phyloP scores from a whole-genome alignment of 306 rosid species.

The Glycine latifolia region DNA sequence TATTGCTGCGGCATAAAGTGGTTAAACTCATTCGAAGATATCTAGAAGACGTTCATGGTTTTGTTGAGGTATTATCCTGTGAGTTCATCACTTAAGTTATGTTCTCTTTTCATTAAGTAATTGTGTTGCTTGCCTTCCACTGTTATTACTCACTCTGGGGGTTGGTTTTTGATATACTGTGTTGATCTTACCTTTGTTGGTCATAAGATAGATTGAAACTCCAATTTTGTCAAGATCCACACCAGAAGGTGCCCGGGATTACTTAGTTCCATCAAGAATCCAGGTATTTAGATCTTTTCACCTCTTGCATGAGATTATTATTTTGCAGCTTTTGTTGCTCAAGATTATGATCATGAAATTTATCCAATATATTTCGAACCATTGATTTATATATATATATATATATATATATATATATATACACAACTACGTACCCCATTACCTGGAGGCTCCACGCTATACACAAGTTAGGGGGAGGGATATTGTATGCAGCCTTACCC shows the following conservation, averaged over 20 bases:
- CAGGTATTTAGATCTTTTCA: slow-evolving; percentile 69
- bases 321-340: slow-evolving; percentile 10
- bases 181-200: slow-evolving; percentile 62
- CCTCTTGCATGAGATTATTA: slow-evolving; percentile 26
- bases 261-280: slow-evolving; percentile 94
- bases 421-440: too few relatives aligned
- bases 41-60: slow-evolving; percentile 81
- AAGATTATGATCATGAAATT: slow-evolving; percentile 19
- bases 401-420: background rate
- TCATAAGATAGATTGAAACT: slow-evolving; percentile 98
- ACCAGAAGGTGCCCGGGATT: slow-evolving; percentile 99
- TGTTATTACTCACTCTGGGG: slow-evolving; percentile 37
- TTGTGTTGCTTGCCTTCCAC: slow-evolving; percentile 1
- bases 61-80: slow-evolving; percentile 84
- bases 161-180: slow-evolving; percentile 37
- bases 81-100: slow-evolving; percentile 28
- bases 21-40: slow-evolving; percentile 89
- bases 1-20: slow-evolving; percentile 83
- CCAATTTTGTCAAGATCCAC: slow-evolving; percentile 97
- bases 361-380: background rate
- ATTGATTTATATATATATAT: background rate
- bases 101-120: slow-evolving; percentile 20
- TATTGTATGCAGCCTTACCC: too few relatives aligned
- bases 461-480: too few relatives aligned
- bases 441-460: too few relatives aligned